These are phyloP conservation scores for Lithocarpus polystachyus DNA, from an alignment of 306 rosid species.

Conservation along the genomic window DNA sequence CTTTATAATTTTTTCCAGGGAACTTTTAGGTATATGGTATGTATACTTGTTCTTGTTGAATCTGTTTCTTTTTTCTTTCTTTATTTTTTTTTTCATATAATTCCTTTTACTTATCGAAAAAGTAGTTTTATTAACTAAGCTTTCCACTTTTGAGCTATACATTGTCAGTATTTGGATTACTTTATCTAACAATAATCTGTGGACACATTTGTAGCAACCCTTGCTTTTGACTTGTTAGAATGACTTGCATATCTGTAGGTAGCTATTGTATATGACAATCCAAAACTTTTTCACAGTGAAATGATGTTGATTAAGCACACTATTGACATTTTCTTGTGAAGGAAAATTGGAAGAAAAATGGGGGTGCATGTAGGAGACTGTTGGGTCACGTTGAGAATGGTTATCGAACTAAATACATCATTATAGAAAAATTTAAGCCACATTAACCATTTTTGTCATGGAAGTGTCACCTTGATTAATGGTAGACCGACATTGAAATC, in stretches of 20 bases:
- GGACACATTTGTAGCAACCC: not conserved
- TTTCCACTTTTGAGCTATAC: no score
- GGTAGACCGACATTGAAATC: not conserved
- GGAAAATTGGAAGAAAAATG: not conserved
- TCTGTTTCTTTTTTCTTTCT: no score
- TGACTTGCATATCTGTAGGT: not conserved
- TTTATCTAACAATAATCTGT: no score
- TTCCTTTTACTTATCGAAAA: no score
- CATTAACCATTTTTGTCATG: not conserved
- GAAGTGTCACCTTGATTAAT: not conserved
- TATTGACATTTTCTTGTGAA: not conserved
- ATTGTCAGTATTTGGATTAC: no score
- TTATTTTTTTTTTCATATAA: no score
- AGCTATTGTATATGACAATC: not conserved
- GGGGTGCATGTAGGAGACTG: not conserved
- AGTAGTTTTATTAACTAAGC: no score
- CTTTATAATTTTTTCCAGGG: no score
- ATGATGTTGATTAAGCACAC: not conserved
- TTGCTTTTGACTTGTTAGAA: not conserved
- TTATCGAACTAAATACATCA: not conserved
- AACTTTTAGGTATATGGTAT: no score
- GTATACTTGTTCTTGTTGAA: no score
- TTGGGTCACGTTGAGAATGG: not conserved
- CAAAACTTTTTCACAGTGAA: not conserved
- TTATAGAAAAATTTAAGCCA: not conserved